phyloP scores from a whole-genome alignment of 805 yeast genomes.

The Wickerhamiella hasegawae region DNA sequence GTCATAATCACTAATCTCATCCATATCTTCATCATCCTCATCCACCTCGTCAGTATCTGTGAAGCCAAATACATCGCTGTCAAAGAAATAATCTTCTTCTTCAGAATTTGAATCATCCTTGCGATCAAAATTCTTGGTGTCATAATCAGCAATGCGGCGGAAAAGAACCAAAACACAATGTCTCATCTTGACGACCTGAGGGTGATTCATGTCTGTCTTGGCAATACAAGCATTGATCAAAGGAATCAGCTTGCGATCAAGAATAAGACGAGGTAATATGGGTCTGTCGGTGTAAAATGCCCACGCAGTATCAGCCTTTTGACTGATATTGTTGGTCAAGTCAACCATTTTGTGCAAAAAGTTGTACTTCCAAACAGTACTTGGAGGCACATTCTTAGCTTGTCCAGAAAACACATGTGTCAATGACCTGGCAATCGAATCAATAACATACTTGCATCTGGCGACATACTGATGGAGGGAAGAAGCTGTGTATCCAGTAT shows the following conservation, averaged over 20 bases:
- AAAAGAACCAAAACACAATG: not conserved
- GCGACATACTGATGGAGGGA: constrained; percentile 1
- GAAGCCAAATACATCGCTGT: not conserved
- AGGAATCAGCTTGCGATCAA: constrained; percentile 1
- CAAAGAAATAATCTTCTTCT: not conserved
- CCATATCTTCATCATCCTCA: constrained; percentile 1
- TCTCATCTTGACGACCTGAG: not conserved
- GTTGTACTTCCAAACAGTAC: not conserved
- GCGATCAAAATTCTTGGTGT: constrained; percentile 1
- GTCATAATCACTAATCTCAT: not conserved
- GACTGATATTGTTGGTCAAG: not conserved
- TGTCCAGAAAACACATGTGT: constrained; percentile 1
- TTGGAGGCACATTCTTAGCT: constrained; percentile 1
- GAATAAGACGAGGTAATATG: constrained; percentile 1
- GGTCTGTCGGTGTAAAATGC: constrained; percentile 1
- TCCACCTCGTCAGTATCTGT: not conserved
- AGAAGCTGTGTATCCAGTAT: constrained; percentile 1
- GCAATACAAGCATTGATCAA: constrained; percentile 1
- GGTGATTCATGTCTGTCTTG: not conserved
- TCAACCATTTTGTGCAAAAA: not conserved
- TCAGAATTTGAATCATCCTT: not conserved
- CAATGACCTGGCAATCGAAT: not conserved
- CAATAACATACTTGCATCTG: constrained; percentile 1
- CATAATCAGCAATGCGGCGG: constrained; percentile 1
- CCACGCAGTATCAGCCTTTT: not conserved